These are phyloP conservation scores for Cydonia oblonga DNA, from an alignment of 331 rosid species.

Conservation along the genomic window DNA sequence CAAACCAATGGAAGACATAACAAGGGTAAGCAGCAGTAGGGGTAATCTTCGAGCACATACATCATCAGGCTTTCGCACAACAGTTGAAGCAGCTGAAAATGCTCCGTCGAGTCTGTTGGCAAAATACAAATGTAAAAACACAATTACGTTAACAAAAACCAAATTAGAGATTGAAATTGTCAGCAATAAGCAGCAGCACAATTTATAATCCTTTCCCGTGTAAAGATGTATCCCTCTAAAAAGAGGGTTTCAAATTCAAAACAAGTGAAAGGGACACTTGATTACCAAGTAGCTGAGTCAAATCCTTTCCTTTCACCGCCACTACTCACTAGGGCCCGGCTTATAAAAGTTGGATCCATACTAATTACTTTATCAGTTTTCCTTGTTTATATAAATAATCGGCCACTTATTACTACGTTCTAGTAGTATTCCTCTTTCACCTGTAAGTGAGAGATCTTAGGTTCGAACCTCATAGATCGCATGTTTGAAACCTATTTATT, in stretches of 20 bases:
- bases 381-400: no score
- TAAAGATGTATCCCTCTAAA: not conserved
- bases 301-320: not conserved
- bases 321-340: not conserved
- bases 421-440: no score
- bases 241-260: not conserved
- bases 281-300: not conserved
- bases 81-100: constrained; percentile 86
- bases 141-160: not conserved
- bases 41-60: not conserved
- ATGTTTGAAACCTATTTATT: no score
- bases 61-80: constrained; percentile 55
- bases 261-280: not conserved
- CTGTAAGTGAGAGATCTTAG: no score
- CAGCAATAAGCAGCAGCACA: not conserved
- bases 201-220: not conserved
- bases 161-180: not conserved
- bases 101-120: constrained; percentile 50
- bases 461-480: no score
- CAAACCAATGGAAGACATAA: not conserved
- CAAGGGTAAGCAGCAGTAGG: not conserved
- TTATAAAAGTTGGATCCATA: not conserved
- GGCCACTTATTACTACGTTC: no score
- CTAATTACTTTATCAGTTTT: no score
- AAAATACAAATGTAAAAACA: not conserved